Evolutionary conservation across 345 rosid species (phyloP), one percentile per base, ranked within the genome.

Genomic region (Murraya koenigii): DNA sequence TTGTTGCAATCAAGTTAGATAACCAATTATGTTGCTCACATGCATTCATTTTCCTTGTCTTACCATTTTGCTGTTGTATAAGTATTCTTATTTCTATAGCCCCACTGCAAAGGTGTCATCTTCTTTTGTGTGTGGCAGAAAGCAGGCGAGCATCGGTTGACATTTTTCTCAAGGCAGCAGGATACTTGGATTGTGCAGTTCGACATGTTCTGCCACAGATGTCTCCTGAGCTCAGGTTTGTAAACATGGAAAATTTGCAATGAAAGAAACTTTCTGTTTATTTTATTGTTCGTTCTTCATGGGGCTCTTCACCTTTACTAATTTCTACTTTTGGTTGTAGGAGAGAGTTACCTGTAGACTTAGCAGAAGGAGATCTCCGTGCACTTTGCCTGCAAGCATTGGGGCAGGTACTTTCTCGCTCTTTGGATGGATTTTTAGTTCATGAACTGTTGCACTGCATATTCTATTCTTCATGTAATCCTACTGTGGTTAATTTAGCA

Each of bases 91-190:
- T 76, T 49, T 78, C 54, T 28, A 7, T 38, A 10, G 26, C 63
- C 54, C 61, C 72, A 32, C 52, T 59, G 33, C 59, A n/a, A 65
- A 62, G 23, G 20, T 66, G 35, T 44, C 36, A 44, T 79, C 72
- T 78, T 80, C 41, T 74, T 74, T 82, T 23, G 44, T 63, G 75
- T 71, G 79, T 11, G 49, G 71, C 80, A 97, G 99, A 94, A 78
- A 91, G 87, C 88, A 89, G 97, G 88, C 86, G 95, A 79, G 91
- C 95, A 41, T 88, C 97, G 0, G 69, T 97, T 72, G 98, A 97
- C 78, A 90, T 93, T 83, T 94, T 97, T 91, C 85, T 97, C 86
- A 94, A 90, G 89, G 99, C 98, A 68, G 97, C 98, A 47, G 99
- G 99, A 77, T 91, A 90, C 83, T 84, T 97, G 82, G 99, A 97